phyloP scores from a whole-genome alignment of 768 basidiomycete genomes.

The Lactarius akahatsu region DNA sequence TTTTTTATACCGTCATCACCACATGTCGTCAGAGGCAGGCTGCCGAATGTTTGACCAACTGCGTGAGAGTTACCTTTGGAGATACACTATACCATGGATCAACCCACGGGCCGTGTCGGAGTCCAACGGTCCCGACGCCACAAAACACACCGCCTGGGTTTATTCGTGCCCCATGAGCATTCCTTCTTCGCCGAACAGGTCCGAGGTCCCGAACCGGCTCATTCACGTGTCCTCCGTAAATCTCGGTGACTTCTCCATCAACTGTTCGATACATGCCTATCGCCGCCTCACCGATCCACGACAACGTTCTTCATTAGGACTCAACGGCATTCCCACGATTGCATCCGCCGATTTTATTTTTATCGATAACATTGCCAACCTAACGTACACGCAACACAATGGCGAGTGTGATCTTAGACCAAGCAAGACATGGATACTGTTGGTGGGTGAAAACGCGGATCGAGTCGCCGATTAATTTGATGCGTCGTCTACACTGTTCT shows the following conservation, averaged over 20 bases:
- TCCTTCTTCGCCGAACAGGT: slow-evolving; percentile 5
- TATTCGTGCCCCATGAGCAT: background rate
- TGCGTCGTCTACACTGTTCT: background rate
- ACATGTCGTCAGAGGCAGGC: background rate
- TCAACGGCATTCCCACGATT: background rate
- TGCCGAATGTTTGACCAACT: background rate
- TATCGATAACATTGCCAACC: background rate
- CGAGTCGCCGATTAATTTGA: background rate
- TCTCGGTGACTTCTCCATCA: background rate
- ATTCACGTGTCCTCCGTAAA: background rate
- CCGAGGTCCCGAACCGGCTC: slow-evolving; percentile 7
- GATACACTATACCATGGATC: background rate
- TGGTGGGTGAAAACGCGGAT: background rate
- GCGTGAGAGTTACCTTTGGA: background rate
- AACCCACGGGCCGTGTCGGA: background rate
- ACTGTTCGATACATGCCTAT: slow-evolving; percentile 3
- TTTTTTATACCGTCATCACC: background rate
- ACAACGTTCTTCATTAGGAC: background rate
- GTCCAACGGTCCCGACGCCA: background rate
- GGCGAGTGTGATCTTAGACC: background rate
- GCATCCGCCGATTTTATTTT: background rate
- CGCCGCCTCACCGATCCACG: background rate
- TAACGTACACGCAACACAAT: background rate
- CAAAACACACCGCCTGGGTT: slow-evolving; percentile 10
- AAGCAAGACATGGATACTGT: background rate